These are phyloP conservation scores for Striga hermonthica DNA, from an alignment of 305 asterid genomes.

Conservation along the genomic window DNA sequence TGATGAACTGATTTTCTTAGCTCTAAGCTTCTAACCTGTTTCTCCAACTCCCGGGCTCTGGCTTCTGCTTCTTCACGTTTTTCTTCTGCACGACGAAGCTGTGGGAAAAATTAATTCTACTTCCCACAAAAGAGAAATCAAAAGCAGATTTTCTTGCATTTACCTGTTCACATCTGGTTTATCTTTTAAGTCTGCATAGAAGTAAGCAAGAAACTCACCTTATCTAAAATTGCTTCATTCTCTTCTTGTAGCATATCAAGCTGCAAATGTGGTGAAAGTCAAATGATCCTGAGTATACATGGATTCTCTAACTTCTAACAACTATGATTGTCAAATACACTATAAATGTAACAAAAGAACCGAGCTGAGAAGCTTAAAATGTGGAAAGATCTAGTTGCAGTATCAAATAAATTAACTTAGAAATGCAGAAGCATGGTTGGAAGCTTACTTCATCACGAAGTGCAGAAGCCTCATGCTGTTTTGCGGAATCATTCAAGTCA, in stretches of 20 bases:
- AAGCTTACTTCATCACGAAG: slow-evolving; percentile 92
- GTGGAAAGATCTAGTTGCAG: slow-evolving; percentile 25
- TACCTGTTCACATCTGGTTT: slow-evolving; percentile 13
- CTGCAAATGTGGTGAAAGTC: slow-evolving; percentile 54
- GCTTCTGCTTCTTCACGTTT: slow-evolving; percentile 91
- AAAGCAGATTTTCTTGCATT: neutral
- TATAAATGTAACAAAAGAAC: slow-evolving; percentile 24
- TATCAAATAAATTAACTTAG: slow-evolving; percentile 29
- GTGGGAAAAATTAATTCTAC: slow-evolving; percentile 44
- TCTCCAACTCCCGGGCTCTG: slow-evolving; percentile 89
- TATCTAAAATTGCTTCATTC: slow-evolving; percentile 73
- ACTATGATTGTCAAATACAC: neutral
- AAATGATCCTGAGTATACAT: slow-evolving; percentile 26
- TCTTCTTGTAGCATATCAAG: slow-evolving; percentile 98
- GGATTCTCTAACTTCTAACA: slow-evolving; percentile 20
- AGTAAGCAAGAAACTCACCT: slow-evolving; percentile 54
- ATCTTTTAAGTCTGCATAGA: neutral
- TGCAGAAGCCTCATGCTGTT: slow-evolving; percentile 75
- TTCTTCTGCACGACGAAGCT: slow-evolving; percentile 88
- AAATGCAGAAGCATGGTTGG: slow-evolving; percentile 25
- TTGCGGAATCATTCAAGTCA: slow-evolving; percentile 62
- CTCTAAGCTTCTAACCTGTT: slow-evolving; percentile 78
- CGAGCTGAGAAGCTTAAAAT: slow-evolving; percentile 24
- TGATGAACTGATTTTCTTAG: slow-evolving; percentile 16
- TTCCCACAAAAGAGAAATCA: slow-evolving; percentile 24